A percentile compares a stretch with the other conserved stretches of the same genome.
phyloP scores from a whole-genome alignment of 305 asterid genomes.

The Rubia tinctorum region DNA sequence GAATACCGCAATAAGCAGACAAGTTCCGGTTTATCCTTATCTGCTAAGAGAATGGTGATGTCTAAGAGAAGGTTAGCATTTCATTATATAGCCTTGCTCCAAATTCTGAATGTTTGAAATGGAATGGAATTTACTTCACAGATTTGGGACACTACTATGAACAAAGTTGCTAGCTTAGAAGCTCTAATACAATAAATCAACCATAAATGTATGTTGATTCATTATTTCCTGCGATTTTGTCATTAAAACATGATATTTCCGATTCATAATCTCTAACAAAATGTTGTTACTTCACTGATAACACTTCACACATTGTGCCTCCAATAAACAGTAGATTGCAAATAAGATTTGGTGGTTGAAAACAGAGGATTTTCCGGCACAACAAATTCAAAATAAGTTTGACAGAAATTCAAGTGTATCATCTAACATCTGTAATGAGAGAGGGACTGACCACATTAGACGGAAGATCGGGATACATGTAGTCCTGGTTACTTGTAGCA shows the following conservation, averaged over 20 bases:
- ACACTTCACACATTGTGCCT: neutral
- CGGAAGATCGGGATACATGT: conserved; percentile 86
- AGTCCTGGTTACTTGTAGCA: conserved; percentile 68
- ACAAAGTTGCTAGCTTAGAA: neutral
- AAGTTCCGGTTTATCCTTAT: neutral
- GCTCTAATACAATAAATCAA: no score
- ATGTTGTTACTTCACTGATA: neutral
- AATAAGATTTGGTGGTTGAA: neutral
- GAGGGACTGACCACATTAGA: conserved; percentile 63
- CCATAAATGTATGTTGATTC: no score
- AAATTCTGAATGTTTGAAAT: no score
- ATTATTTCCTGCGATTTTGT: no score
- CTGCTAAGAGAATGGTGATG: no score
- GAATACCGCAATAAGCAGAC: neutral
- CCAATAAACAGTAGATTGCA: no score
- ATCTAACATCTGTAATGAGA: neutral
- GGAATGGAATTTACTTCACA: neutral
- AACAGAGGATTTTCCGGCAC: neutral
- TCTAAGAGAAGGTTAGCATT: no score
- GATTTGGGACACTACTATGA: neutral
- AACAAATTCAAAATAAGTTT: neutral
- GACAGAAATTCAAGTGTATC: neutral
- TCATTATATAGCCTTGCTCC: no score
- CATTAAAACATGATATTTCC: neutral
- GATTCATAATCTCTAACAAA: neutral